Percentiles rank a stretch among this genome's conserved stretches.
These are phyloP conservation scores for Neofusicoccum sp. DNA, from an alignment of 2,329 filamentous ascomycete genomes.

Conservation along the genomic window DNA sequence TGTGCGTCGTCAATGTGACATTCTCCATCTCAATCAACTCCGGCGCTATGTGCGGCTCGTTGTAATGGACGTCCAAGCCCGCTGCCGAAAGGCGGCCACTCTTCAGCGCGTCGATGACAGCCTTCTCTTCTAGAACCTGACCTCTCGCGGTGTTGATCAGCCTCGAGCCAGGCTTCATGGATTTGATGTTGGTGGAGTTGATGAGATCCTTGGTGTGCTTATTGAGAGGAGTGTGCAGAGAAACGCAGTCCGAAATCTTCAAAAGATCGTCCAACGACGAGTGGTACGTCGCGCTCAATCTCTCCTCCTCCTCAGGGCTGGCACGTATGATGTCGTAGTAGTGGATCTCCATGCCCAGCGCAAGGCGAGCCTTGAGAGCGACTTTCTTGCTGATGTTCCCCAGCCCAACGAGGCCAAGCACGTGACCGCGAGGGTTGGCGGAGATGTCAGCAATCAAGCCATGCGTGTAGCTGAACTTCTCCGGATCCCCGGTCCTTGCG, in stretches of 20 bases:
- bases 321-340: conserved; percentile 21
- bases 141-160: conserved; percentile 39
- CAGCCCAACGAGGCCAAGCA: conserved; percentile 21
- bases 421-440: conserved; percentile 20
- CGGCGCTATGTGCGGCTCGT: conserved; percentile 34
- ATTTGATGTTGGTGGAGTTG: conserved; percentile 20
- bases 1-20: conserved; percentile 53
- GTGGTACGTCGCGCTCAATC: conserved; percentile 32
- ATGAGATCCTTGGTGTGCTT: conserved; percentile 42
- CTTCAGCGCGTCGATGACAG: conserved; percentile 35
- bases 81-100: conserved; percentile 32
- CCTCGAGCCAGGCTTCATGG: conserved; percentile 27
- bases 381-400: conserved; percentile 37
- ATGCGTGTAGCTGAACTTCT: conserved; percentile 18
- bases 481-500: conserved; percentile 18
- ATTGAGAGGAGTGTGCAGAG: conserved; percentile 35
- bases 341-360: conserved; percentile 22
- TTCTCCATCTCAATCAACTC: conserved; percentile 31
- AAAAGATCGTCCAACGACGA: conserved; percentile 28
- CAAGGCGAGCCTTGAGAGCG: conserved; percentile 22
- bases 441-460: conserved; percentile 14
- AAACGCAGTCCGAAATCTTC: conserved; percentile 34
- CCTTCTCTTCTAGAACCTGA: conserved; percentile 35
- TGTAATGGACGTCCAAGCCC: conserved; percentile 37
- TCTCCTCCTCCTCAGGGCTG: conserved; percentile 28